Base-by-base conservation (phyloP, 2,329 filamentous ascomycete genomes). In the Sporothrix brunneoviolacea region DNA sequence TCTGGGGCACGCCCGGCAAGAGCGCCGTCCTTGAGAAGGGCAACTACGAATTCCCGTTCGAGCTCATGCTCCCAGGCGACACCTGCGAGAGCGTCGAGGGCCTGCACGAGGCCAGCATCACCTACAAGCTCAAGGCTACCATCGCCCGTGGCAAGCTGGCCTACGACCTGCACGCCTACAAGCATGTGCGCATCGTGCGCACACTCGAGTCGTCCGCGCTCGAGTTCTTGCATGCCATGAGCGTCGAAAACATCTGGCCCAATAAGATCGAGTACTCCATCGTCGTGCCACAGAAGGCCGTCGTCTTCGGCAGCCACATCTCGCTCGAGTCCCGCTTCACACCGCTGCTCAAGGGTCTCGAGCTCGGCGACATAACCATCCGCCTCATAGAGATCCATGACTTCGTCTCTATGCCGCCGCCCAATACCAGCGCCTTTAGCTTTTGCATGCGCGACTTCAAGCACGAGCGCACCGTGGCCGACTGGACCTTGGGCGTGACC, bases 231-330 rank as follows among this genome's bases (percentile, higher is more conserved):
- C 86, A 97, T 67, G 85, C 89, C 42, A 93, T 96, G 88, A 88
- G 88, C 56, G 91, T 97, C 57, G 91, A 96, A 68, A 96, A 96
- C 63, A 86, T 95, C 56, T 98, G 93, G 93, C 87, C 90, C 6
- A 93, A 95, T 72, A 98, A 98, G 73, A 80, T 97, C 60, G 88
- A 95, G 65, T 98, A 98, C 70, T 91, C 89, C 27, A 90, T 98
- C 56, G 82, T 88, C 52, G 88, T 95, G 10, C 91, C 93, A 0
- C 91, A 89, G 62, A 96, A 96, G 70, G 93, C 93, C 2, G 85
- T 95, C 48, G 86, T 95, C 16, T 95, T 96, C 61, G 93, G 93
- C 44, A 94, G 88, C n/a, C 77, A 78, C 19, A 83, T 97, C 43
- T 82, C 83, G 1, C 77, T 95, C 53, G 84, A 95, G 59, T 91